Conservation (phyloP, 2,329 filamentous ascomycete genomes). For the Trichoderma asperellum region DNA sequence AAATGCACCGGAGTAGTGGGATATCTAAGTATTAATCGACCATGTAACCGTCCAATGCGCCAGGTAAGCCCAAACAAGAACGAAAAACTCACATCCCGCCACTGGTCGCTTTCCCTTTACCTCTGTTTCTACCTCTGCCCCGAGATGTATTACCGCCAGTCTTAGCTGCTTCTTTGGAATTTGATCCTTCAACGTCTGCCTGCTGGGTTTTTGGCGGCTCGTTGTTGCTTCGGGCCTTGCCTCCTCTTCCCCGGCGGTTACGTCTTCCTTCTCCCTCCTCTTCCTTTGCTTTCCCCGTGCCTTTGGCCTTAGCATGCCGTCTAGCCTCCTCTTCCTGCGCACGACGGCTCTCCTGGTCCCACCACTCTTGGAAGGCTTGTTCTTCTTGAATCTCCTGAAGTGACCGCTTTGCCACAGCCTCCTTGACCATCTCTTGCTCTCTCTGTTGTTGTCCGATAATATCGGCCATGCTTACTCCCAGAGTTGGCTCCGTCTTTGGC, state of each 20-base stretch:
- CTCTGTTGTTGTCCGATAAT: conserved; percentile 86
- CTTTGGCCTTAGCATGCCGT: conserved; percentile 47
- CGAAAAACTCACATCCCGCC: conserved; percentile 7
- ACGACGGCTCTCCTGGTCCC: conserved; percentile 80
- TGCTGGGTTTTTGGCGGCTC: conserved; percentile 31
- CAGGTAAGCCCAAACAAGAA: conserved; percentile 1
- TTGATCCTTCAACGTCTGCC: conserved; percentile 30
- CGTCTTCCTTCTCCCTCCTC: conserved; percentile 38
- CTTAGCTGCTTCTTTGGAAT: conserved; percentile 23
- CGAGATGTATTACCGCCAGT: conserved; percentile 24
- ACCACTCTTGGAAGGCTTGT: conserved; percentile 96
- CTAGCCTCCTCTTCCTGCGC: conserved; percentile 66
- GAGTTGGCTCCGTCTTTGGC: conserved; percentile 63
- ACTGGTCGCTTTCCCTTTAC: conserved; percentile 26
- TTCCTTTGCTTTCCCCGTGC: conserved; percentile 48
- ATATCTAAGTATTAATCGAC: conserved; percentile 14
- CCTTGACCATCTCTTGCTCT: conserved; percentile 80
- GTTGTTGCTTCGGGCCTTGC: conserved; percentile 34
- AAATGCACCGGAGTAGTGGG: background rate
- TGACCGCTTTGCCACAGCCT: conserved; percentile 84
- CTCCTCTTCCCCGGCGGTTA: conserved; percentile 37
- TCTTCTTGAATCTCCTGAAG: conserved; percentile 95
- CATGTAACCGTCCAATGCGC: background rate
- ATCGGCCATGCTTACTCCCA: conserved; percentile 78
- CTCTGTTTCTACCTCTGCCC: conserved; percentile 28